Evolutionary conservation across 1,284 basidiomycete species (phyloP).

Genomic region (Marasmius sp.): DNA sequence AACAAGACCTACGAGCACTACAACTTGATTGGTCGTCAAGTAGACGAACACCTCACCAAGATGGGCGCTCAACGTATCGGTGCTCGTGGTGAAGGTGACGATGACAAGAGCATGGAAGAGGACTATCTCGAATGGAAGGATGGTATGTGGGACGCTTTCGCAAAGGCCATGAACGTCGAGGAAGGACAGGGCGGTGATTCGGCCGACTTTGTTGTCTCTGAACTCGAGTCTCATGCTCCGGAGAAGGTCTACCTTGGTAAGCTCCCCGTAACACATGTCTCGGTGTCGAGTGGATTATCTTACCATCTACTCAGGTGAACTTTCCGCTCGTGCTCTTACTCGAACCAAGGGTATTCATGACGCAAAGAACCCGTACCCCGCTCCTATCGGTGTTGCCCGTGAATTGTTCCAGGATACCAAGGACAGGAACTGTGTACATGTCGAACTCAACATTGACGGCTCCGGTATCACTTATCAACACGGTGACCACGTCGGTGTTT

Average conservation of each 20-base stretch:
- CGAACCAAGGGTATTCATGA: slow-evolving; percentile 93
- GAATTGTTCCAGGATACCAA: slow-evolving; percentile 81
- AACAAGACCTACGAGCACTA: slow-evolving; percentile 97
- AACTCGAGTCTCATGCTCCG: slow-evolving; percentile 68
- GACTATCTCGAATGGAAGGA: slow-evolving; percentile 99
- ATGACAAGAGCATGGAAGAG: slow-evolving; percentile 99
- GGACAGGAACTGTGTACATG: slow-evolving; percentile 92
- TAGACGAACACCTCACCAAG: slow-evolving; percentile 74
- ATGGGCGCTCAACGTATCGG: slow-evolving; percentile 90
- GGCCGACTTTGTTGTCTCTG: slow-evolving; percentile 92
- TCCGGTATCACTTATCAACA: slow-evolving; percentile 98
- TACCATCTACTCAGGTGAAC: slow-evolving; percentile 58
- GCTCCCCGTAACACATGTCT: slow-evolving; percentile 21
- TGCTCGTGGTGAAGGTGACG: slow-evolving; percentile 93
- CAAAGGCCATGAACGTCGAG: slow-evolving; percentile 82
- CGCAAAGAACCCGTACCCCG: slow-evolving; percentile 94
- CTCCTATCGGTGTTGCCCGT: slow-evolving; percentile 74
- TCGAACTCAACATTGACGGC: slow-evolving; percentile 93
- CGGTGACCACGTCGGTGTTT: slow-evolving; percentile 96
- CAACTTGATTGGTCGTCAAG: slow-evolving; percentile 83
- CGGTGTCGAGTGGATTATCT: slow-evolving; percentile 2
- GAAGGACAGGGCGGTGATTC: slow-evolving; percentile 95
- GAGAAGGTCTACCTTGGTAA: slow-evolving; percentile 91
- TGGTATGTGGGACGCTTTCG: slow-evolving; percentile 90
- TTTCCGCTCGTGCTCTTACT: slow-evolving; percentile 87